These are phyloP conservation scores for Aphanomyces astaci DNA, from an alignment of 352 stramenopile genomes.

Conservation along the genomic window DNA sequence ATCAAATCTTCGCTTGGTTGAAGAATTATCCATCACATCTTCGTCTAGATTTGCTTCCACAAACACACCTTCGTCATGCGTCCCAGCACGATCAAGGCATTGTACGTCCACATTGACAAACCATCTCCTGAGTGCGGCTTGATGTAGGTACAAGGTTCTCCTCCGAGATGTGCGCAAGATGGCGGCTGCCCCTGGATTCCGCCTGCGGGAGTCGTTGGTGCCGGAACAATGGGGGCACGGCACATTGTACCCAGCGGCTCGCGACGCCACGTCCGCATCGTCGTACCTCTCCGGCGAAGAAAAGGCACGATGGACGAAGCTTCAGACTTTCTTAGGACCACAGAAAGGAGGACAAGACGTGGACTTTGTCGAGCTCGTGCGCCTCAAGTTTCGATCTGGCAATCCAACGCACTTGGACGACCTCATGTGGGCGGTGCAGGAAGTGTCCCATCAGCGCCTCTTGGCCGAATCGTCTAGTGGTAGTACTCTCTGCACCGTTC, in stretches of 20 bases:
- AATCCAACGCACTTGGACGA: slow-evolving; percentile 41
- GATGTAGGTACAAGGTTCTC: slow-evolving; percentile 53
- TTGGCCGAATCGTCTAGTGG: slow-evolving; percentile 66
- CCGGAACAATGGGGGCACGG: slow-evolving; percentile 61
- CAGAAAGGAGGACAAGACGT: slow-evolving; percentile 27
- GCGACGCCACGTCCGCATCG: neutral
- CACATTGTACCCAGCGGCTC: slow-evolving; percentile 28
- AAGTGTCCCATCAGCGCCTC: slow-evolving; percentile 55
- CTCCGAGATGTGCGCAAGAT: slow-evolving; percentile 51
- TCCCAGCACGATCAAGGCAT: neutral
- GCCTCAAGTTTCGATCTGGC: slow-evolving; percentile 39
- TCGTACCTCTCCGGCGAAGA: neutral
- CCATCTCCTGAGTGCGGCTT: neutral
- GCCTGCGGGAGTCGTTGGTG: slow-evolving; percentile 40
- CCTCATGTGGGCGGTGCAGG: slow-evolving; percentile 48
- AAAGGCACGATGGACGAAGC: slow-evolving; percentile 28
- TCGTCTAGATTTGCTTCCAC: too few relatives aligned
- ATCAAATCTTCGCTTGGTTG: too few relatives aligned
- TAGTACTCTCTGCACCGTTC: slow-evolving; percentile 22
- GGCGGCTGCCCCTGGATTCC: slow-evolving; percentile 50
- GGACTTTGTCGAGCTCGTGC: slow-evolving; percentile 37
- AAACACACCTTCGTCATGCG: neutral
- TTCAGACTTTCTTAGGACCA: slow-evolving; percentile 39
- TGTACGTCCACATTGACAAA: slow-evolving; percentile 12
- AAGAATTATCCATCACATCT: too few relatives aligned